A percentile compares a stretch with the other conserved stretches of the same genome.
phyloP scores from a whole-genome alignment of 1,284 basidiomycete genomes.

The Volvariella surrecta region DNA sequence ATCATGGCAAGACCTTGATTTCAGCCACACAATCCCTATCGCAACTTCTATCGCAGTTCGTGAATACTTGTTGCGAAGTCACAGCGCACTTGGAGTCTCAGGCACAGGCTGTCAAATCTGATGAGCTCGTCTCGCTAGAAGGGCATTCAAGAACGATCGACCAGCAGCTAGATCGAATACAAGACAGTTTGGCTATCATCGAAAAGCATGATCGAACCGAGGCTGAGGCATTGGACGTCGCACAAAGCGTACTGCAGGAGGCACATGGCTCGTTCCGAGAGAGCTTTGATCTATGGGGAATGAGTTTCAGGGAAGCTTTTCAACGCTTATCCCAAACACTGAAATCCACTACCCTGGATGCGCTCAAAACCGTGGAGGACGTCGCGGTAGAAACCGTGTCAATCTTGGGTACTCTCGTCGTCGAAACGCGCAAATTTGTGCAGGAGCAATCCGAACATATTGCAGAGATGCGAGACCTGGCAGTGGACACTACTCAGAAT shows the following conservation, averaged over 20 bases:
- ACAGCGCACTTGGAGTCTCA: constrained; percentile 46
- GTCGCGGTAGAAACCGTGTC: constrained; percentile 41
- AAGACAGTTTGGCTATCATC: constrained; percentile 50
- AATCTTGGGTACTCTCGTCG: constrained; percentile 45
- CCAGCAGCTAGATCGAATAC: constrained; percentile 50
- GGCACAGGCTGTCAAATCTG: constrained; percentile 47
- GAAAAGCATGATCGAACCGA: constrained; percentile 47
- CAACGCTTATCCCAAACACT: constrained; percentile 25
- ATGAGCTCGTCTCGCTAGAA: constrained; percentile 46
- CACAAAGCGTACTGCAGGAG: constrained; percentile 41
- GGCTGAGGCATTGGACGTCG: constrained; percentile 38
- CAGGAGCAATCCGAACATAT: constrained; percentile 45
- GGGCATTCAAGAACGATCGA: constrained; percentile 48
- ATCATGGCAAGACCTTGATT: constrained; percentile 52
- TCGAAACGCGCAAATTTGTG: constrained; percentile 51
- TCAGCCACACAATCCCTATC: constrained; percentile 45
- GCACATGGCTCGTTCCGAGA: constrained; percentile 44
- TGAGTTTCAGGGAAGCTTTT: constrained; percentile 27
- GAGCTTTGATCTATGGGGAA: constrained; percentile 47
- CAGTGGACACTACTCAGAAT: constrained; percentile 40
- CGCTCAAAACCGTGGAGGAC: constrained; percentile 35
- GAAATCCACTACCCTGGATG: constrained; percentile 14
- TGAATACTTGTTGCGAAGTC: constrained; percentile 45
- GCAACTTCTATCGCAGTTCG: constrained; percentile 54
- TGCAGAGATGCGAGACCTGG: constrained; percentile 40